A percentile compares a stretch with the other conserved stretches of the same genome.
These are phyloP conservation scores for Phaeosphaeriaceae sp. DNA, from an alignment of 2,329 filamentous ascomycete species.

Conservation along the genomic window DNA sequence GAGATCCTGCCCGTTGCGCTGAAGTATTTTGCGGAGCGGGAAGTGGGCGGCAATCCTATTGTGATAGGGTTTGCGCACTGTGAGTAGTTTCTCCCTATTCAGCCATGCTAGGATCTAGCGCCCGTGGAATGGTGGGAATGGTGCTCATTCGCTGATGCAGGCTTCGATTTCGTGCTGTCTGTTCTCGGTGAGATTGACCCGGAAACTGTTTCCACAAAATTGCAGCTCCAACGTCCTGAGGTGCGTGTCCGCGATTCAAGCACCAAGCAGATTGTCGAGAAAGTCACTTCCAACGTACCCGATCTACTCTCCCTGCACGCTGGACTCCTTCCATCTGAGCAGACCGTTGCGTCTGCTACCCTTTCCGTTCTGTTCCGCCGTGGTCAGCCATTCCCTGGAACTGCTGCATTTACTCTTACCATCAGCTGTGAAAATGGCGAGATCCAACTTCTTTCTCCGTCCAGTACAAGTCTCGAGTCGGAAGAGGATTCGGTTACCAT, in stretches of 20 bases:
- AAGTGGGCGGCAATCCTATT: slow-evolving; percentile 22
- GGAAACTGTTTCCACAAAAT: slow-evolving; percentile 7
- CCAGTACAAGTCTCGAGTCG: slow-evolving; percentile 22
- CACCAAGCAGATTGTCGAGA: slow-evolving; percentile 3
- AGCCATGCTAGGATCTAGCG: too few species aligned
- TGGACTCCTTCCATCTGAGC: not conserved
- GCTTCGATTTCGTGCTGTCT: slow-evolving; percentile 25
- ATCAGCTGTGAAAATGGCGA: slow-evolving; percentile 29
- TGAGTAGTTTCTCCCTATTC: slow-evolving; percentile 53
- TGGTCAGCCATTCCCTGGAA: slow-evolving; percentile 22
- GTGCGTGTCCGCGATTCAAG: slow-evolving; percentile 36
- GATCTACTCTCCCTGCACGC: slow-evolving; percentile 54
- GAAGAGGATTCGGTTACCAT: slow-evolving; percentile 48
- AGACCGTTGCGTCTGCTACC: slow-evolving; percentile 10
- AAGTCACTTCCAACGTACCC: slow-evolving; percentile 50
- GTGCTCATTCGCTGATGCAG: not conserved
- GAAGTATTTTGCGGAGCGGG: slow-evolving; percentile 21
- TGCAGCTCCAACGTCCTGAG: slow-evolving; percentile 20
- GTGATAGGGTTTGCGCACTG: slow-evolving; percentile 35
- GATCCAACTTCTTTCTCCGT: slow-evolving; percentile 27
- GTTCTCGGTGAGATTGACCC: slow-evolving; percentile 24
- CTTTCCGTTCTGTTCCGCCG: slow-evolving; percentile 17
- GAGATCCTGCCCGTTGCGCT: slow-evolving; percentile 20
- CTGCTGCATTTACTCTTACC: slow-evolving; percentile 14
- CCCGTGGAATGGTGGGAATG: not conserved